phyloP scores from a whole-genome alignment of 441 rosid genomes.

The Cnidoscolus chayamansa region DNA sequence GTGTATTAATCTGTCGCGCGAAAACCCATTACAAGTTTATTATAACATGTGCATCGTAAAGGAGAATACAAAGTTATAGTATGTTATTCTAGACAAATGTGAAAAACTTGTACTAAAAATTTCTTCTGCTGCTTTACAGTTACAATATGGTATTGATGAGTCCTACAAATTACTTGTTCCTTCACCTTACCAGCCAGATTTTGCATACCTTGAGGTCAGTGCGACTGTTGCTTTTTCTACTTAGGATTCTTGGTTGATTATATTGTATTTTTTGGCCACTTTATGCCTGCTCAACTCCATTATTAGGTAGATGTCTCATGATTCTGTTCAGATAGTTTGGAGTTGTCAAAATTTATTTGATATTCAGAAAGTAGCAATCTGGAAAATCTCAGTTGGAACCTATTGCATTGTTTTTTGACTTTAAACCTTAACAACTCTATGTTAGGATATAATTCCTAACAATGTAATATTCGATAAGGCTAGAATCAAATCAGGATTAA shows the following conservation, averaged over 20 bases:
- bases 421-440: neutral
- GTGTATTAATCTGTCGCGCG: no score
- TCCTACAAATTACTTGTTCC: conserved; percentile 60
- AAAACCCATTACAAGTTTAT: no score
- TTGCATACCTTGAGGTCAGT: conserved; percentile 58
- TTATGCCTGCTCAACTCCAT: neutral
- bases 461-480: no score
- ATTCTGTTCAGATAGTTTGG: neutral
- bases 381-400: neutral
- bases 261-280: neutral
- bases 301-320: neutral
- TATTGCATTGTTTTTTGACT: neutral
- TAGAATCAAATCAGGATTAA: no score
- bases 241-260: neutral
- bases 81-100: no score
- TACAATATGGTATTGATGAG: conserved; percentile 57
- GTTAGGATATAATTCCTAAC: no score
- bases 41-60: no score
- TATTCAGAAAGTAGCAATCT: neutral
- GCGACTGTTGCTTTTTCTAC: neutral
- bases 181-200: conserved; percentile 36
- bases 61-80: no score
- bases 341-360: neutral
- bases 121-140: conserved; percentile 36
- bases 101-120: neutral